Evolutionary conservation across 345 rosid genomes (phyloP), one percentile per base, ranked within the genome.

Genomic region (Psidium guajava): DNA sequence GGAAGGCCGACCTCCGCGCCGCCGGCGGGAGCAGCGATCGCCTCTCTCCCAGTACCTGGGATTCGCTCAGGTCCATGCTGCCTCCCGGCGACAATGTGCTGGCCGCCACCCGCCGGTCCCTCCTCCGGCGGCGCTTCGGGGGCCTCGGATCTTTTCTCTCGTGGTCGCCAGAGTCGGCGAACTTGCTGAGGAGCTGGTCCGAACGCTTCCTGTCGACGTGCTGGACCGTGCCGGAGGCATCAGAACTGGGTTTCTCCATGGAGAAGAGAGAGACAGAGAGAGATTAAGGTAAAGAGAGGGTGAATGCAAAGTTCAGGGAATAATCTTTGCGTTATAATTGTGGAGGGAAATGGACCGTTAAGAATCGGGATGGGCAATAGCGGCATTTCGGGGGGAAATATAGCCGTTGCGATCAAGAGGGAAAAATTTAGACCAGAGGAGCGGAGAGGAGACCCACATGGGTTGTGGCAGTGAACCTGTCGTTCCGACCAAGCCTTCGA

Each of bases 121-220:
- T 90, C 85, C 86, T 91, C 81, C n/a, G n/a, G n/a, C 90, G 87
- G 84, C 93, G 89, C 87, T 85, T 93, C 21, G 85, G 14, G 82
- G 85, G 83, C 84, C 87, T 54, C 77, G 80, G 52, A n/a, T 24
- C 28, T 15, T 85, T 82, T 86, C 83, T 84, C 88, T 83, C 56
- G 85, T 0, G 86, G 84, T 42, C 36, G 8, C 90, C 90, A 2
- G 82, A 20, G 44, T 93, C 95, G 1, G 98, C 91, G 84, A 97
- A 97, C 83, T 97, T 97, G 53, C 93, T 89, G n/a, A 96, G 96
- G 87, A 97, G 83, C 89, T 94, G 97, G 58, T 95, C 98, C 0
- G 98, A 97, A 16, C 98, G 93, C 80, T 91, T 97, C 87, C 92
- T 91, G 88, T 87, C 93, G 3, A 97, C 96, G 18, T 92, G 95